phyloP scores from a whole-genome alignment of 805 yeast genomes.

The Suhomyces sp. region DNA sequence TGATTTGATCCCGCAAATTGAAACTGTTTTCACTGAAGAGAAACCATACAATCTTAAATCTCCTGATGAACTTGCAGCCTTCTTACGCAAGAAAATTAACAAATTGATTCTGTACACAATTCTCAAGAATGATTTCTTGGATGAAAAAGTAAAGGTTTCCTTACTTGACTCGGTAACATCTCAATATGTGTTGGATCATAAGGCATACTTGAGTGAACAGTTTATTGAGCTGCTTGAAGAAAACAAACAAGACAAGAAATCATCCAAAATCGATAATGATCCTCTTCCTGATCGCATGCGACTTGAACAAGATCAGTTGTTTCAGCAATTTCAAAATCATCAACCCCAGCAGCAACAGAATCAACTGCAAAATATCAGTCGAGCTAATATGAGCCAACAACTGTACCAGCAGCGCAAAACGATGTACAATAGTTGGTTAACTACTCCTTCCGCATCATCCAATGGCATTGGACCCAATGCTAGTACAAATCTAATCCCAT shows the following conservation, averaged over 20 bases:
- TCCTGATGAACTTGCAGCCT: slow-evolving; percentile 8
- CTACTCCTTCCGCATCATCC: neutral
- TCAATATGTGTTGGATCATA: slow-evolving; percentile 14
- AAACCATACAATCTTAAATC: no score
- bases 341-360: neutral
- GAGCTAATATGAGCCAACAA: neutral
- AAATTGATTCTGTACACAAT: slow-evolving; percentile 7
- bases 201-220: slow-evolving; percentile 9
- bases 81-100: slow-evolving; percentile 11
- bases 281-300: slow-evolving; percentile 1
- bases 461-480: neutral
- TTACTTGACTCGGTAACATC: slow-evolving; percentile 12
- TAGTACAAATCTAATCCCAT: slow-evolving; percentile 25
- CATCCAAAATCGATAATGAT: neutral
- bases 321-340: neutral
- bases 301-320: neutral
- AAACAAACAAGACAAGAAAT: neutral
- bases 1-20: no score
- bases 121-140: slow-evolving; percentile 7
- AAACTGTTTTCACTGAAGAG: no score
- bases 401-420: slow-evolving; percentile 7
- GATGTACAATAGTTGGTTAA: slow-evolving; percentile 5
- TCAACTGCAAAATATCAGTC: no score
- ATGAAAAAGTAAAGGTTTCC: slow-evolving; percentile 8
- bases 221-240: slow-evolving; percentile 9